Evolutionary conservation across 2,329 filamentous ascomycete species (phyloP).

Genomic region (Tolypocladium capitatum): DNA sequence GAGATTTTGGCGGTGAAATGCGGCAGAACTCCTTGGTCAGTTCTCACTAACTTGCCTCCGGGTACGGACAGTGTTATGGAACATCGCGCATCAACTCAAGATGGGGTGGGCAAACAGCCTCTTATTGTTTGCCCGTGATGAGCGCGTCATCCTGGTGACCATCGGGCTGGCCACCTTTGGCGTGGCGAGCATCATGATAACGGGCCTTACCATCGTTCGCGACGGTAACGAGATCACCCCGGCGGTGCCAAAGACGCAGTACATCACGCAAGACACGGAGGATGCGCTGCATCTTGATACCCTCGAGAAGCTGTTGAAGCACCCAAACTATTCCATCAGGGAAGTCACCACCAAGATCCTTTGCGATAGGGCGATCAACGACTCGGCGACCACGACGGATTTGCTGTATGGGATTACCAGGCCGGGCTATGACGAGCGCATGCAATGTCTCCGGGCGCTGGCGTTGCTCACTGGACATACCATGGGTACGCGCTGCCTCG

Average conservation of each 20-base stretch:
- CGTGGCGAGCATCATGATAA: conserved; percentile 42
- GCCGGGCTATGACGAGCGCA: conserved; percentile 44
- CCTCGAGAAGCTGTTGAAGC: conserved; percentile 51
- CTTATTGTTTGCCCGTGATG: conserved; percentile 28
- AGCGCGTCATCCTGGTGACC: conserved; percentile 38
- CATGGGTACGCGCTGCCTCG: conserved; percentile 10
- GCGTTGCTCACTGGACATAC: conserved; percentile 36
- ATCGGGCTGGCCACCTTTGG: conserved; percentile 45
- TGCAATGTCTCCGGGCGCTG: conserved; percentile 42
- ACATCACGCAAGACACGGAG: conserved; percentile 64
- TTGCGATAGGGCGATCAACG: conserved; percentile 45
- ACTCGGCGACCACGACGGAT: conserved; percentile 33
- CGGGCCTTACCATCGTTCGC: conserved; percentile 45
- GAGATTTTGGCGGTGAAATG: conserved; percentile 8
- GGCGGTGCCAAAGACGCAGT: conserved; percentile 51
- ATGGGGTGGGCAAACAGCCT: conserved; percentile 26
- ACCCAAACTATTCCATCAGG: conserved; percentile 60
- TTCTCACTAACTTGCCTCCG: too few relatives aligned
- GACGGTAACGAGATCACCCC: conserved; percentile 54
- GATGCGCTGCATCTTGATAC: conserved; percentile 55
- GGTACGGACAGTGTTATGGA: background rate
- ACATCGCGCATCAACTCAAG: background rate
- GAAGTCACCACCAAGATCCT: conserved; percentile 52
- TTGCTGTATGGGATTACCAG: conserved; percentile 46
- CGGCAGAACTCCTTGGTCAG: conserved; percentile 6